Percentiles rank a stretch among this genome's conserved stretches.
Conservation (phyloP, 306 rosid species). For the Trichosanthes cucumerina region DNA sequence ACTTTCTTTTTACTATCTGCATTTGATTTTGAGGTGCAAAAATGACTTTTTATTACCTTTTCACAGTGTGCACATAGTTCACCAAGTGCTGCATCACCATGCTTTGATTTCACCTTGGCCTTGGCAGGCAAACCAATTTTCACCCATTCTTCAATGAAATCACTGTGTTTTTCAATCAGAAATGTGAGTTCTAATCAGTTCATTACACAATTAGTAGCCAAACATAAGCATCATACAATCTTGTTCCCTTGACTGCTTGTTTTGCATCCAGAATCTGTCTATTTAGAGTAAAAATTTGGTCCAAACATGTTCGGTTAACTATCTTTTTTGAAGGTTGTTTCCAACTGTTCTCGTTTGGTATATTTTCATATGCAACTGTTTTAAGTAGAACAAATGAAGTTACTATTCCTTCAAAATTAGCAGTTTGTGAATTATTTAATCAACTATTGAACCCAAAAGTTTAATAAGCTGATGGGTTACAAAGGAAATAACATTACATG, state of each 20-base stretch:
- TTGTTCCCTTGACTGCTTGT: neutral
- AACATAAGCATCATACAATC: neutral
- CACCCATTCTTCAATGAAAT: slow-evolving; percentile 90
- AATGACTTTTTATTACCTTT: slow-evolving; percentile 34
- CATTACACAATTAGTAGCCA: neutral
- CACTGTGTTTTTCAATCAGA: slow-evolving; percentile 29
- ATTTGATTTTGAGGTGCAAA: neutral
- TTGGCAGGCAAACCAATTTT: slow-evolving; percentile 60
- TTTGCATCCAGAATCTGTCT: neutral
- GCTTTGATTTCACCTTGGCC: slow-evolving; percentile 48
- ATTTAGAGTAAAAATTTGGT: neutral
- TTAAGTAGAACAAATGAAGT: neutral
- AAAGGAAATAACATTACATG: too few relatives aligned
- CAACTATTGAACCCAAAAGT: too few relatives aligned
- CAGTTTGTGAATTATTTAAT: neutral
- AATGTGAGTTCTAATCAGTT: neutral
- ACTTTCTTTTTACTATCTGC: neutral
- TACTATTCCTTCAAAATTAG: neutral
- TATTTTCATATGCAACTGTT: neutral
- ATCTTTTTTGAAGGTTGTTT: too few relatives aligned
- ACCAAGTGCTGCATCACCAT: slow-evolving; percentile 23
- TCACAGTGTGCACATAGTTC: slow-evolving; percentile 70
- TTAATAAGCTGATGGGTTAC: too few relatives aligned
- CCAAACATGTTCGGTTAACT: neutral
- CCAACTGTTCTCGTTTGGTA: neutral